Conservation (phyloP, 192 early-diverging fungal species). For the Linnemannia hyalina region DNA sequence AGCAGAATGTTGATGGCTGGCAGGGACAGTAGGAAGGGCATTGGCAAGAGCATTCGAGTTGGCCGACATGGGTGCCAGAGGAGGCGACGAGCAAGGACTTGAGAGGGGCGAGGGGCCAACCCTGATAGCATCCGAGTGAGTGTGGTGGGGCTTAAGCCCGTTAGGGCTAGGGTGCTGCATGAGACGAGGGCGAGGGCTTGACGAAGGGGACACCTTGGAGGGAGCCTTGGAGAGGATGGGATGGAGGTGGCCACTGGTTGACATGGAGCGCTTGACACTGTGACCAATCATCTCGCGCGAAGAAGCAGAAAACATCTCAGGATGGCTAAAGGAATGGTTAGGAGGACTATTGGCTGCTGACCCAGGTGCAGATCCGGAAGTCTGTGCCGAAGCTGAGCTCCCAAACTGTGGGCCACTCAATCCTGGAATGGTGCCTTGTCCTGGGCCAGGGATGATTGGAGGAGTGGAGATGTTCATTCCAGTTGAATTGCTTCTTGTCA, state of each 20-base stretch:
- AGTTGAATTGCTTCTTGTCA: background rate
- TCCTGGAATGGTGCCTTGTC: slow-evolving; percentile 44
- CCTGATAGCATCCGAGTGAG: slow-evolving; percentile 26
- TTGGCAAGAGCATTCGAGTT: slow-evolving; percentile 30
- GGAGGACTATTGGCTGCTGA: slow-evolving; percentile 50
- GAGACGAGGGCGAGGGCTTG: slow-evolving; percentile 41
- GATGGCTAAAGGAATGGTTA: slow-evolving; percentile 13
- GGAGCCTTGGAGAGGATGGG: slow-evolving; percentile 46
- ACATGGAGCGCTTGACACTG: slow-evolving; percentile 30
- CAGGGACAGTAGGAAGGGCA: slow-evolving; percentile 40
- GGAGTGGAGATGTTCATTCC: slow-evolving; percentile 31
- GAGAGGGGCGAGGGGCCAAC: slow-evolving; percentile 42
- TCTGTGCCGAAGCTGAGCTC: slow-evolving; percentile 8
- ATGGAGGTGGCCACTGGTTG: slow-evolving; percentile 32
- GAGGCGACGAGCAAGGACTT: slow-evolving; percentile 50
- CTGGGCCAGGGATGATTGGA: slow-evolving; percentile 52
- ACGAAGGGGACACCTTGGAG: slow-evolving; percentile 32
- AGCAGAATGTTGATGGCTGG: slow-evolving; percentile 52
- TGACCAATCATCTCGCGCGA: background rate
- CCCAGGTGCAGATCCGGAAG: slow-evolving; percentile 26
- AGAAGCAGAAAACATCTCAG: background rate
- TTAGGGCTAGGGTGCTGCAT: slow-evolving; percentile 32
- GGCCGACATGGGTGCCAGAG: slow-evolving; percentile 19
- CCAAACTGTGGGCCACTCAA: slow-evolving; percentile 8
- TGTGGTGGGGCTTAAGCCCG: slow-evolving; percentile 23